Base-by-base conservation (phyloP, 1,139 yeast species). In the Taphrina pruni region DNA sequence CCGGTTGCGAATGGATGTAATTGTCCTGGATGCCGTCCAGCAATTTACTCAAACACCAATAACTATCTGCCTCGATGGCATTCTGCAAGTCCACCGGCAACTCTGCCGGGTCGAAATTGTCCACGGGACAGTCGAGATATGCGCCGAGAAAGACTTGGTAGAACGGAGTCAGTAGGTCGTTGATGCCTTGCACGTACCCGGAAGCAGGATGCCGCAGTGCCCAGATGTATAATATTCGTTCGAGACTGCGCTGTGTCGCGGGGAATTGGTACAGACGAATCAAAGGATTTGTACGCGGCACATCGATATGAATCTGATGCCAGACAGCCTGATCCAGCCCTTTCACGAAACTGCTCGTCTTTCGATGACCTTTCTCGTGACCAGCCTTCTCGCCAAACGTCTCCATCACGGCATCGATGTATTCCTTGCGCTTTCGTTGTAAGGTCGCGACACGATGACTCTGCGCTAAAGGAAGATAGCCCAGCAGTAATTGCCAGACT, bases 171-270 rank as follows among this genome's bases (percentile, higher is more conserved):
- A 88, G 92, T 69, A 94, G 82, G 78, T 94, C 99, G 77, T 94
- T 94, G 70, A 94, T 95, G 38, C 99, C 99, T 79, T 94, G 99
- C n/a, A 94, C 99, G 78, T 94, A 94, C 3, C 99, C 99, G 76
- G 95, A 88, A 3, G 98, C 97, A 0, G 99, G 99, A 76, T 95
- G 99, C 72, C 99, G 85, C 26, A 94, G 88, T 0, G 99, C 97
- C 99, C 99, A 94, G 45, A 94, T 81, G 75, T 91, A 95, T 65
- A 94, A 80, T 20, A 95, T 87, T 73, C 89, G 87, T 73, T 94
- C 91, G 71, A 94, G 81, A 8, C 62, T 14, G 96, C 87, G 80
- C 75, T 94, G 98, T 0, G 95, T 90, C 3, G 88, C 81, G 26
- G 85, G 84, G 74, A 78, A 85, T 12, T 88, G 83, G 76, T 94